Percentiles rank a stretch among this genome's conserved stretches.
Conservation (phyloP, 225 moss, liverwort and hornwort species). For the Sphagnum tenellum region DNA sequence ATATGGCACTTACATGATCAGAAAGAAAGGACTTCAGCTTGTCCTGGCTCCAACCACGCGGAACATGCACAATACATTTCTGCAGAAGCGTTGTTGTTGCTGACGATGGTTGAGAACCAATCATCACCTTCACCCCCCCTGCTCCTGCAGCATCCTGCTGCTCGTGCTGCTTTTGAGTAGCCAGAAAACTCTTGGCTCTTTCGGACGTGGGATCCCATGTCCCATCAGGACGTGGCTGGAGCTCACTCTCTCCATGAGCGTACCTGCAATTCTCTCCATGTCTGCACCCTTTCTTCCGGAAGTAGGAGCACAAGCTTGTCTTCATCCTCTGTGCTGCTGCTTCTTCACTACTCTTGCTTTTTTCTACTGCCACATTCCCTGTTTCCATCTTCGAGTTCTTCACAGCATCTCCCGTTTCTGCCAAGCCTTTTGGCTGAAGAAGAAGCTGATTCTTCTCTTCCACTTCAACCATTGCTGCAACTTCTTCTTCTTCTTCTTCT, state of each 20-base stretch:
- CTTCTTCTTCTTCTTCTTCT: too few relatives aligned
- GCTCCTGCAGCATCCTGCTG: not conserved
- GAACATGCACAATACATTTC: slow-evolving; percentile 72
- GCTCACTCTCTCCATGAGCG: slow-evolving; percentile 92
- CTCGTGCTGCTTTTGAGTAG: slow-evolving; percentile 12
- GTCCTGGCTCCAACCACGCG: slow-evolving; percentile 62
- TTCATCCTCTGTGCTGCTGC: slow-evolving; percentile 15
- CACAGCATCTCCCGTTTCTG: too few relatives aligned
- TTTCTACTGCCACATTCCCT: too few relatives aligned
- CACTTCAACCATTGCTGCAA: too few relatives aligned
- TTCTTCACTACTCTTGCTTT: too few relatives aligned
- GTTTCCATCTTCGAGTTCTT: too few relatives aligned
- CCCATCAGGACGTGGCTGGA: slow-evolving; percentile 78
- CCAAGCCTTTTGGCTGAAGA: too few relatives aligned
- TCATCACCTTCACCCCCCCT: slow-evolving; percentile 13
- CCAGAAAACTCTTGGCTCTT: slow-evolving; percentile 47
- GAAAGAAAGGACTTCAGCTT: slow-evolving; percentile 45
- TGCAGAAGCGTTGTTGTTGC: slow-evolving; percentile 15
- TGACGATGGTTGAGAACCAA: slow-evolving; percentile 1
- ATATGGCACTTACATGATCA: slow-evolving; percentile 25
- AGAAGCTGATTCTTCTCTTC: too few relatives aligned
- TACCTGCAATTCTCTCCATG: slow-evolving; percentile 74
- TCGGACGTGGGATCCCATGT: slow-evolving; percentile 97
- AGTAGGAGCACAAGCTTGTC: slow-evolving; percentile 92
- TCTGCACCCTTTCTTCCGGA: slow-evolving; percentile 76